Evolutionary conservation across 2,329 filamentous ascomycete species (phyloP).

Genomic region (Diaporthe destruens): DNA sequence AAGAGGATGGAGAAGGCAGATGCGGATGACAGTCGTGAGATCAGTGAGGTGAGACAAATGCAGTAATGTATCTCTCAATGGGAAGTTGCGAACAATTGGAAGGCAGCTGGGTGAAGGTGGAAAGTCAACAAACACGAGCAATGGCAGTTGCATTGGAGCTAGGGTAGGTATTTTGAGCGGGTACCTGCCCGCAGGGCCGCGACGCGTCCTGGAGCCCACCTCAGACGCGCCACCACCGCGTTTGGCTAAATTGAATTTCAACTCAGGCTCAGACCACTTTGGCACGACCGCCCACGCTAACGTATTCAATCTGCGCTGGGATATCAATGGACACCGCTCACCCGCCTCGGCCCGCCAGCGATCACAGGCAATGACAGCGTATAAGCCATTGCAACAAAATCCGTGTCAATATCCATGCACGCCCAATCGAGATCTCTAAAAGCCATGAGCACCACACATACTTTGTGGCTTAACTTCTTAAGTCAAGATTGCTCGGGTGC

Average conservation of each 20-base stretch:
- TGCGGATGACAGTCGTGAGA: conserved; percentile 5
- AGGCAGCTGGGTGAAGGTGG: conserved; percentile 11
- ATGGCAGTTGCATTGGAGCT: neutral
- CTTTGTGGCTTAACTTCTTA: neutral
- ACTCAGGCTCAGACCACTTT: neutral
- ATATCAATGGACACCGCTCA: neutral
- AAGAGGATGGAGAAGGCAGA: neutral
- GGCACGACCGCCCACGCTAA: neutral
- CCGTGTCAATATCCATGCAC: neutral
- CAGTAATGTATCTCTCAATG: neutral
- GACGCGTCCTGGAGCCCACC: conserved; percentile 1
- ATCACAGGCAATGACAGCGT: neutral
- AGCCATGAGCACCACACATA: neutral
- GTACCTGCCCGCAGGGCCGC: conserved; percentile 12
- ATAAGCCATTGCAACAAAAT: neutral
- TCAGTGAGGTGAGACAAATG: neutral
- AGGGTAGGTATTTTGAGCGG: conserved; percentile 14
- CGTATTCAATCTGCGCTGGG: neutral
- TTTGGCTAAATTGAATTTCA: conserved; percentile 9
- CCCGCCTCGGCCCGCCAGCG: conserved; percentile 31
- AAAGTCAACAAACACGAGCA: conserved; percentile 9
- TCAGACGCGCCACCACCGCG: conserved; percentile 33
- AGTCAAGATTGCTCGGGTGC: neutral
- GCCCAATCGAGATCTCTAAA: neutral
- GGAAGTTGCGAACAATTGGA: conserved; percentile 4